Percentiles rank a stretch among this genome's conserved stretches.
These are phyloP conservation scores for Tulasnella sp. DNA, from an alignment of 768 basidiomycete species.

Conservation along the genomic window DNA sequence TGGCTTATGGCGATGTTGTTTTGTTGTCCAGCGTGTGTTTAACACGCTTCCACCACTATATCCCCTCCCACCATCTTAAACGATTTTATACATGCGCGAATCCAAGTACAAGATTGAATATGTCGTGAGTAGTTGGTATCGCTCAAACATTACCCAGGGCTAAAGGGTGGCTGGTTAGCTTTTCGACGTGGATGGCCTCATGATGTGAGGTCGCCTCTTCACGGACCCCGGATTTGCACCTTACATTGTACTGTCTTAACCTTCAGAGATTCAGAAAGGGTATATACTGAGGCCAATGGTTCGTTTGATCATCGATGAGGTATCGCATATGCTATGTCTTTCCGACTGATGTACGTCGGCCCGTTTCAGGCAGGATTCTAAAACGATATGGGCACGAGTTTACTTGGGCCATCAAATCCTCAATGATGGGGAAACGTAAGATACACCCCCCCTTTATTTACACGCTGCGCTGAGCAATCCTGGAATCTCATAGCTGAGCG, in stretches of 20 bases:
- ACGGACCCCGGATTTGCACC: not conserved
- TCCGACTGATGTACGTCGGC: constrained; percentile 18
- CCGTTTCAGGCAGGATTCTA: constrained; percentile 69
- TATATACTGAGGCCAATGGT: constrained; percentile 83
- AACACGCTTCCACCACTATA: no score
- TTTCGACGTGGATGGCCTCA: constrained; percentile 59
- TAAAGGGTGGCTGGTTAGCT: not conserved
- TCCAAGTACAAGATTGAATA: no score
- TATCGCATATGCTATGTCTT: not conserved
- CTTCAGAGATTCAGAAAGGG: constrained; percentile 61
- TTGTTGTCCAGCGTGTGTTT: no score
- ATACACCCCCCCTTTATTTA: not conserved
- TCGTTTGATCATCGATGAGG: constrained; percentile 37
- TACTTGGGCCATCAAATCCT: constrained; percentile 88
- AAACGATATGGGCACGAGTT: constrained; percentile 70
- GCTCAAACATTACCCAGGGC: no score
- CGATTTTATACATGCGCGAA: no score
- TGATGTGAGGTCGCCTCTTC: constrained; percentile 40
- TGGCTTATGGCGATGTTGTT: no score
- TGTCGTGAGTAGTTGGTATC: no score
- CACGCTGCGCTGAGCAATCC: no score
- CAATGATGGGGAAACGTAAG: constrained; percentile 83
- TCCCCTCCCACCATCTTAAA: no score
- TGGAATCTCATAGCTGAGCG: constrained; percentile 56
- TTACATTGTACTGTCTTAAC: not conserved